These are phyloP conservation scores for Trichoderma endophyticum DNA, from an alignment of 2,329 filamentous ascomycete genomes.

Conservation along the genomic window DNA sequence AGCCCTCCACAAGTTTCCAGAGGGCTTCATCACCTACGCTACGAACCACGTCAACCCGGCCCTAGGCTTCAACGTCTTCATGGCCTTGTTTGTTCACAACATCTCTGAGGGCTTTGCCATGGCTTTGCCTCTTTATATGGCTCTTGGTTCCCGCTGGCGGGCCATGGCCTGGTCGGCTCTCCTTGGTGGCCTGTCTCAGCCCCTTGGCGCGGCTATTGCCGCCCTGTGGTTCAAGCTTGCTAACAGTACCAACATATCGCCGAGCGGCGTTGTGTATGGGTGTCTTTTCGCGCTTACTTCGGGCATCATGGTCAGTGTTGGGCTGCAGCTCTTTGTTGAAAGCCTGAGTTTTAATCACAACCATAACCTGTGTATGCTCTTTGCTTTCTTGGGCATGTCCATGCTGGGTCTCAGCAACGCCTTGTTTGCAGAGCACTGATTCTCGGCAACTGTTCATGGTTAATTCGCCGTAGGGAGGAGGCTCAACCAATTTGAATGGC, in stretches of 20 bases:
- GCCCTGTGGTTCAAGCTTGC: constrained; percentile 81
- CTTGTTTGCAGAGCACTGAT: constrained; percentile 60
- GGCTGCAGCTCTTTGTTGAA: constrained; percentile 84
- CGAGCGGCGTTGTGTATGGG: constrained; percentile 63
- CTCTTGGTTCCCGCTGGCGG: constrained; percentile 72
- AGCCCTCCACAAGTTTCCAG: constrained; percentile 92
- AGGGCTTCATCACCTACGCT: constrained; percentile 84
- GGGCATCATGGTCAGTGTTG: constrained; percentile 94
- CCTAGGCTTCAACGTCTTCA: constrained; percentile 87
- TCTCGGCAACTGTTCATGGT: background rate
- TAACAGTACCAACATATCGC: constrained; percentile 45
- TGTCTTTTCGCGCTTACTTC: constrained; percentile 84
- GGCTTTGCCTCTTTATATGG: constrained; percentile 88
- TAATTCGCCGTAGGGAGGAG: background rate
- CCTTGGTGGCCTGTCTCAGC: constrained; percentile 83
- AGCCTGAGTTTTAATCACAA: constrained; percentile 79
- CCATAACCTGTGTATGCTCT: constrained; percentile 70
- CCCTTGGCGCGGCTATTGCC: constrained; percentile 78
- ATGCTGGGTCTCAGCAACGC: constrained; percentile 82
- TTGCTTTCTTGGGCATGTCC: constrained; percentile 83
- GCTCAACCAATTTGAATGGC: background rate
- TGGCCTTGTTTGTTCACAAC: constrained; percentile 96
- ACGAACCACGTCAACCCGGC: constrained; percentile 93
- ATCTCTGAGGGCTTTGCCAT: constrained; percentile 96
- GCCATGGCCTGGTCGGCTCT: constrained; percentile 83